These are phyloP conservation scores for Aaosphaeria pasadenensis DNA, from an alignment of 2,329 filamentous ascomycete genomes.

Conservation along the genomic window DNA sequence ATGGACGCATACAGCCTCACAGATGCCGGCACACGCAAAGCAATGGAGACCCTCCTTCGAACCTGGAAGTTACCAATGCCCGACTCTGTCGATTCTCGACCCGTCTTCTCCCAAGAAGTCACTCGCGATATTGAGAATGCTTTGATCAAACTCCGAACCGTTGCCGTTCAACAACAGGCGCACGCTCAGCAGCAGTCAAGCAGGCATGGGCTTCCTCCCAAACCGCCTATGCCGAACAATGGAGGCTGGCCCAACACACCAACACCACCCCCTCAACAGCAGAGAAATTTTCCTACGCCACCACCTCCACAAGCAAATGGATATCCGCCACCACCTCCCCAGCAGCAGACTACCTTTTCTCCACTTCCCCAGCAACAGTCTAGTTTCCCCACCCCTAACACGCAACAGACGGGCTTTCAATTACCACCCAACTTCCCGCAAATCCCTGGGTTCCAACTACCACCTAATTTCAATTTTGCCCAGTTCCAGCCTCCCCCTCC, in stretches of 20 bases:
- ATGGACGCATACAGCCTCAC: conserved; percentile 96
- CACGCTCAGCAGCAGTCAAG: conserved; percentile 44
- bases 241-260: conserved; percentile 68
- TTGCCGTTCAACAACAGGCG: conserved; percentile 55
- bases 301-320: too few relatives aligned
- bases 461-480: too few relatives aligned
- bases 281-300: too few relatives aligned
- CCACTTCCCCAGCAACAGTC: too few relatives aligned
- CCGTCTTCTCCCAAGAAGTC: conserved; percentile 84
- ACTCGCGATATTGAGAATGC: conserved; percentile 92
- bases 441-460: too few relatives aligned
- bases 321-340: too few relatives aligned
- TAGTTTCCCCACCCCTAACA: too few relatives aligned
- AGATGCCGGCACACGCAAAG: conserved; percentile 75
- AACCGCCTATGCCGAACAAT: conserved; percentile 43
- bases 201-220: conserved; percentile 36
- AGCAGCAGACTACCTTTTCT: too few relatives aligned
- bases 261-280: conserved; percentile 57
- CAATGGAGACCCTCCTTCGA: conserved; percentile 95
- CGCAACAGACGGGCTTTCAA: too few relatives aligned
- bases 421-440: too few relatives aligned
- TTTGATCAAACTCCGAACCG: conserved; percentile 74
- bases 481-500: conserved; percentile 6
- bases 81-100: conserved; percentile 85
- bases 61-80: conserved; percentile 98